Evolutionary conservation across 768 basidiomycete genomes (phyloP).

Genomic region (Serendipita sp.): DNA sequence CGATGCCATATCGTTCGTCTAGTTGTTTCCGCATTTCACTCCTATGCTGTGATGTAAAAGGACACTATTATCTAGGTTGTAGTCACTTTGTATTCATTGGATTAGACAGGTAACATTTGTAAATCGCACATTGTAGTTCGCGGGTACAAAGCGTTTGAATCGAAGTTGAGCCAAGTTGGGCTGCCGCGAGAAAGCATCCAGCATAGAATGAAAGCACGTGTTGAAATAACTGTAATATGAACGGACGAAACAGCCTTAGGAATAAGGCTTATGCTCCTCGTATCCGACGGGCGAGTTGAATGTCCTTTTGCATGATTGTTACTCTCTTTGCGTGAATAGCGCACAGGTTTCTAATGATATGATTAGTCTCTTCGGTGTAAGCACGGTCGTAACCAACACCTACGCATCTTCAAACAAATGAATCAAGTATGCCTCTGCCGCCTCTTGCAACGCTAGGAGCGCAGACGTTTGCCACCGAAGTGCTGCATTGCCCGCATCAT

Average conservation of each 20-base stretch:
- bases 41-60: neutral
- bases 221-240: neutral
- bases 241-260: too few species aligned
- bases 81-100: neutral
- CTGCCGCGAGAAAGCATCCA: neutral
- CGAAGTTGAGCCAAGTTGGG: neutral
- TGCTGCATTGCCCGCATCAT: conserved; percentile 37
- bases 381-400: conserved; percentile 23
- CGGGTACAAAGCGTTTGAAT: neutral
- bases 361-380: conserved; percentile 4
- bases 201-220: neutral
- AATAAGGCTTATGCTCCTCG: conserved; percentile 50
- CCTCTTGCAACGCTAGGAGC: conserved; percentile 86
- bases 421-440: conserved; percentile 86
- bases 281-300: conserved; percentile 90
- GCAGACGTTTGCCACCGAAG: conserved; percentile 95
- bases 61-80: neutral
- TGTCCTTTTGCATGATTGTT: conserved; percentile 93
- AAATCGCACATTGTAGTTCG: neutral
- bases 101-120: neutral
- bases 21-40: neutral
- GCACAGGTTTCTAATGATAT: conserved; percentile 60
- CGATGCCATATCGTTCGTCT: conserved; percentile 20
- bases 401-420: conserved; percentile 98
- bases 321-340: conserved; percentile 97